Evolutionary conservation across 75 land plant species (phyloP).

Genomic region (Chamaecyparis obtusa): DNA sequence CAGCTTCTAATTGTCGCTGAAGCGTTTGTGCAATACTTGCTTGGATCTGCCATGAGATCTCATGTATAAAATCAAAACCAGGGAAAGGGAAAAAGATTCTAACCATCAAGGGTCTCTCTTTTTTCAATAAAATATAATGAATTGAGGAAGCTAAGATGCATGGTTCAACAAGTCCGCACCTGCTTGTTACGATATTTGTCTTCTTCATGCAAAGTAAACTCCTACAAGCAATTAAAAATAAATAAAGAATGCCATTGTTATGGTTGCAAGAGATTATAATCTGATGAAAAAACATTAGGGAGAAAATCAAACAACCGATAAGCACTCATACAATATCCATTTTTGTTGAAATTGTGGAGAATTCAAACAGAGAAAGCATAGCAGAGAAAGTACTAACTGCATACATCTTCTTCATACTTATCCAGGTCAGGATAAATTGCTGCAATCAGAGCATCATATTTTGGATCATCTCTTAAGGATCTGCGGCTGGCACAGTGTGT

Average conservation of each 20-base stretch:
- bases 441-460: slow-evolving; percentile 90
- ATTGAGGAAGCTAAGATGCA: slow-evolving; percentile 7
- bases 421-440: slow-evolving; percentile 89
- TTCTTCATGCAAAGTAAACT: slow-evolving; percentile 85
- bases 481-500: slow-evolving; percentile 99
- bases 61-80: neutral
- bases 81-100: neutral
- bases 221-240: slow-evolving; percentile 44
- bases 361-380: neutral
- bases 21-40: slow-evolving; percentile 83
- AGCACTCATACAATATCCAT: slow-evolving; percentile 3
- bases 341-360: slow-evolving; percentile 2
- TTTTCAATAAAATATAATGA: slow-evolving; percentile 2
- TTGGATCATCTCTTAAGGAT: slow-evolving; percentile 97
- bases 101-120: neutral
- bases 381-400: neutral
- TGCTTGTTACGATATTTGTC: slow-evolving; percentile 75
- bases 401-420: slow-evolving; percentile 93
- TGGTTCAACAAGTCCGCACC: slow-evolving; percentile 33
- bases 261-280: neutral
- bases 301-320: neutral
- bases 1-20: slow-evolving; percentile 77
- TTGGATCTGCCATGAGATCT: slow-evolving; percentile 63
- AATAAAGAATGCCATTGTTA: neutral
- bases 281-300: neutral